phyloP scores from a whole-genome alignment of 495 filamentous ascomycete species.

The Aspergillus carlsbadensis region DNA sequence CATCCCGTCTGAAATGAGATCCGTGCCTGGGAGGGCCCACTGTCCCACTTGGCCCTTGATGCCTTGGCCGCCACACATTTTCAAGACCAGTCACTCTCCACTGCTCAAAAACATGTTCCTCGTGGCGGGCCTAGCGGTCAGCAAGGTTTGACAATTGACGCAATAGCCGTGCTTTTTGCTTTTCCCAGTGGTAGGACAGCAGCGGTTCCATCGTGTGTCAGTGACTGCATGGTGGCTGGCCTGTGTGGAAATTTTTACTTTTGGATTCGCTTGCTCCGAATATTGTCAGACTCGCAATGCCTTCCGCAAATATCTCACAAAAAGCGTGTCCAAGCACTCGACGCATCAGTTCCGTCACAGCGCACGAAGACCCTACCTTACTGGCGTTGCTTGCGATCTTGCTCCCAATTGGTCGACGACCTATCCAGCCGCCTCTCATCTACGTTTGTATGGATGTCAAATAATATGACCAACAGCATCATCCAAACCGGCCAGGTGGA shows the following conservation, averaged over 20 bases:
- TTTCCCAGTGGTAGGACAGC: not conserved
- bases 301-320: too few species aligned
- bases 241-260: too few species aligned
- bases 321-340: too few species aligned
- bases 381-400: too few species aligned
- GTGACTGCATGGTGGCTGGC: not conserved
- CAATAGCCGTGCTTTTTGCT: not conserved
- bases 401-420: too few species aligned
- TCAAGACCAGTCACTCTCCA: not conserved
- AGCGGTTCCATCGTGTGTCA: not conserved
- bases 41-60: not conserved
- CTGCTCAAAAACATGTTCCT: constrained; percentile 4
- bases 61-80: constrained; percentile 6
- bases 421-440: too few species aligned
- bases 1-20: constrained; percentile 4
- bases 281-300: too few species aligned
- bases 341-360: too few species aligned
- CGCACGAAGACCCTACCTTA: too few species aligned
- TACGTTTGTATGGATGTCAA: too few species aligned
- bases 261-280: too few species aligned
- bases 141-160: not conserved
- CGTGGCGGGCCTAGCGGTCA: constrained; percentile 8
- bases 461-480: too few species aligned
- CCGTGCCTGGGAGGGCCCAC: not conserved
- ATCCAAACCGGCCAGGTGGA: not conserved